Evolutionary conservation across 305 asterid species (phyloP).

Genomic region (Fraxinus sp.): DNA sequence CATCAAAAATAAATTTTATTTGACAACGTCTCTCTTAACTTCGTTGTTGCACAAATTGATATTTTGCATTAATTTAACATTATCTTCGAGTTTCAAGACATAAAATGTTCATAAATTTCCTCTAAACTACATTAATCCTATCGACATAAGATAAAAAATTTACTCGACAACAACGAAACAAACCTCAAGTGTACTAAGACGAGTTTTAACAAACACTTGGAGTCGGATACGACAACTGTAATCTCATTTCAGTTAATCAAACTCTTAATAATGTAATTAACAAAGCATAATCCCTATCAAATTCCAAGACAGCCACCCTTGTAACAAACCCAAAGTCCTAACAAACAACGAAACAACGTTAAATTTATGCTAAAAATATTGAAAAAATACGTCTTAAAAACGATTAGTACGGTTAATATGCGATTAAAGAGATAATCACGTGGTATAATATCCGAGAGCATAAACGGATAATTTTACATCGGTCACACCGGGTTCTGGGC

Average conservation of each 20-base stretch:
- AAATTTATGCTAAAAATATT: background rate
- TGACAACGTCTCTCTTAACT: background rate
- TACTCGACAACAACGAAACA: background rate
- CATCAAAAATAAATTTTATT: too few relatives aligned
- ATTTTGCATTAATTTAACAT: background rate
- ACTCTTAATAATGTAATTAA: conserved; percentile 3
- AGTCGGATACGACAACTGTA: background rate
- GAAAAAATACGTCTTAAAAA: background rate
- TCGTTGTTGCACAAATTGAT: background rate
- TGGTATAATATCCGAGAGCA: conserved; percentile 23
- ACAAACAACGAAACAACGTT: background rate
- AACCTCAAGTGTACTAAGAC: background rate
- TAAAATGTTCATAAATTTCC: background rate
- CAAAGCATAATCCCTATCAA: conserved; percentile 9
- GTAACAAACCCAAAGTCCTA: background rate
- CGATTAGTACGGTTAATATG: background rate
- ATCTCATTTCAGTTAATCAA: background rate
- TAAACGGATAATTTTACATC: conserved; percentile 11
- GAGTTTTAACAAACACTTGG: background rate
- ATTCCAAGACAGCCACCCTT: background rate
- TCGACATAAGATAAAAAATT: background rate
- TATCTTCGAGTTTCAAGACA: background rate
- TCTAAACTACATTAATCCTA: background rate
- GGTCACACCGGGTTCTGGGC: conserved; percentile 18
- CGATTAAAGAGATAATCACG: conserved; percentile 9